Percentiles rank a stretch among this genome's conserved stretches.
Conservation (phyloP, 148 eudicot species). For the Rhododendron ferrugineum region DNA sequence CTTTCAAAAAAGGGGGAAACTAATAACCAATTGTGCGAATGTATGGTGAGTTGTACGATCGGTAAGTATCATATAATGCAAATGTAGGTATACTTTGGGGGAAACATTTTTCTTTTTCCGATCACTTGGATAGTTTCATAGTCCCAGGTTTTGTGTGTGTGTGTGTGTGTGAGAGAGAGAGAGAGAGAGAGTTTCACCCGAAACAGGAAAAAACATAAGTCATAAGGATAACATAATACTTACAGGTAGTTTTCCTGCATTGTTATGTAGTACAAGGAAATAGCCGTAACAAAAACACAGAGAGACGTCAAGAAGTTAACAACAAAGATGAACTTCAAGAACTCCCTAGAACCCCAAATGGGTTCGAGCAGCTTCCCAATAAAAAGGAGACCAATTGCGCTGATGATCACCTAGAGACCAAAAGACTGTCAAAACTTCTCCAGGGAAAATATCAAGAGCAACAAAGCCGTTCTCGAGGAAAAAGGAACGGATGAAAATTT, state of each 20-base stretch:
- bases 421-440: not conserved
- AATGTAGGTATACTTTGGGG: not conserved
- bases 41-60: not conserved
- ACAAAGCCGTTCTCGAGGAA: not conserved
- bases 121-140: not conserved
- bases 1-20: too few species aligned
- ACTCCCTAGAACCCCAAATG: constrained; percentile 95
- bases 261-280: constrained; percentile 78
- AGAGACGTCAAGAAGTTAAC: constrained; percentile 84
- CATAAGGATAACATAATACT: constrained; percentile 30
- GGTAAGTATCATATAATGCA: not conserved
- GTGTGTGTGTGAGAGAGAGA: not conserved
- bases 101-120: not conserved
- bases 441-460: not conserved
- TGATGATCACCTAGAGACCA: constrained; percentile 53
- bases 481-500: not conserved
- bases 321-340: constrained; percentile 85
- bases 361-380: constrained; percentile 95
- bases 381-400: constrained; percentile 78
- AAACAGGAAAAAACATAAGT: not conserved
- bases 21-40: not conserved
- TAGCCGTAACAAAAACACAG: constrained; percentile 80
- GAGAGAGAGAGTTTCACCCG: not conserved
- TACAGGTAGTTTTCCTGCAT: constrained; percentile 85
- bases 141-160: not conserved